Percentiles rank a stretch among this genome's conserved stretches.
Conservation (phyloP, 352 stramenopile species). For the Globisporangium viniferum region DNA sequence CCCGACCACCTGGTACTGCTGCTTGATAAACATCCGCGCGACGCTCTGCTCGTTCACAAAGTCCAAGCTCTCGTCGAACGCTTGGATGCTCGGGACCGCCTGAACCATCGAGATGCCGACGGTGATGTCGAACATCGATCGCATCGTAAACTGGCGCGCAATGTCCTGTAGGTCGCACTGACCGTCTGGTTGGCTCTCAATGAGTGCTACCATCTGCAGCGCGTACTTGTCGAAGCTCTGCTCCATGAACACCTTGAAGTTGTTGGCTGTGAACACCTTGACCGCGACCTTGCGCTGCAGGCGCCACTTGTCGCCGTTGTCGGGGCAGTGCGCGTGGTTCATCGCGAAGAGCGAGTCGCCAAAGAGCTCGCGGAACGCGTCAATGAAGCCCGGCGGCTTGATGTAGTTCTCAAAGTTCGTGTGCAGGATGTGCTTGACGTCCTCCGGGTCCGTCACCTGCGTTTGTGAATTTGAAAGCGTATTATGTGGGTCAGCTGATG, state of each 20-base stretch:
- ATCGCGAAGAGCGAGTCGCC: slow-evolving; percentile 63
- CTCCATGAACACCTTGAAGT: slow-evolving; percentile 48
- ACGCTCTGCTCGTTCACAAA: slow-evolving; percentile 52
- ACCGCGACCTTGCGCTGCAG: slow-evolving; percentile 78
- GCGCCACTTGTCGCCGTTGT: slow-evolving; percentile 54
- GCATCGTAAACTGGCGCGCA: slow-evolving; percentile 44
- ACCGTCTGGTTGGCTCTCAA: slow-evolving; percentile 1
- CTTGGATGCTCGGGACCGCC: slow-evolving; percentile 23
- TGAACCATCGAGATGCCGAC: slow-evolving; percentile 39
- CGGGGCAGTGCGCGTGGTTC: slow-evolving; percentile 45
- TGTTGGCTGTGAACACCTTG: slow-evolving; percentile 83
- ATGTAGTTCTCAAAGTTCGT: slow-evolving; percentile 70
- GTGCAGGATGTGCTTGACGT: slow-evolving; percentile 58
- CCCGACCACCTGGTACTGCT: slow-evolving; percentile 53
- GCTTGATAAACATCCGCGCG: slow-evolving; percentile 52
- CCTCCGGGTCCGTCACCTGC: slow-evolving; percentile 42
- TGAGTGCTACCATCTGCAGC: slow-evolving; percentile 17
- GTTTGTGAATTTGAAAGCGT: not conserved
- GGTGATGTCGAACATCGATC: slow-evolving; percentile 57
- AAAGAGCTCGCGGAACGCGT: slow-evolving; percentile 62
- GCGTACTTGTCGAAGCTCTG: slow-evolving; percentile 46
- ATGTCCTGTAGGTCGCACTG: slow-evolving; percentile 50
- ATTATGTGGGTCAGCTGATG: no score
- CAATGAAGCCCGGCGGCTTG: slow-evolving; percentile 58
- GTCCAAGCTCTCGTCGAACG: slow-evolving; percentile 48